Conservation (phyloP, 352 stramenopile species). For the Pythium plurisporium region DNA sequence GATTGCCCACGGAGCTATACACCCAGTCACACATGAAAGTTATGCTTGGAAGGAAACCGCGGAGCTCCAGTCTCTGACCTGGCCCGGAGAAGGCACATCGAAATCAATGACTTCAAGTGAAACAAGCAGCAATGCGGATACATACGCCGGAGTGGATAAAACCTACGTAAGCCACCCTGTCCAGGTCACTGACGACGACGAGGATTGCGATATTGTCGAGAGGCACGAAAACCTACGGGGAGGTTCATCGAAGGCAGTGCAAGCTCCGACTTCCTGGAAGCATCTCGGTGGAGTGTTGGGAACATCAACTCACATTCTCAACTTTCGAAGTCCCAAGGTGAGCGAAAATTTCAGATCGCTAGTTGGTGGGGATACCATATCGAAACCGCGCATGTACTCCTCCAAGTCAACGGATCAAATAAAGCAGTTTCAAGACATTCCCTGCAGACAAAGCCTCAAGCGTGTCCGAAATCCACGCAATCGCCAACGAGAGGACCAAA, state of each 20-base stretch:
- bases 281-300: constrained; percentile 68
- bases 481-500: constrained; percentile 42
- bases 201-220: background rate
- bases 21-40: constrained; percentile 66
- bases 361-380: constrained; percentile 20
- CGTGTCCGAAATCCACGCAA: constrained; percentile 52
- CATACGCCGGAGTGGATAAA: too few relatives aligned
- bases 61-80: constrained; percentile 9
- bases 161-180: too few relatives aligned
- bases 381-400: background rate
- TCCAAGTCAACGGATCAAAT: constrained; percentile 23
- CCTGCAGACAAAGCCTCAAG: constrained; percentile 36
- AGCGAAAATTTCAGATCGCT: constrained; percentile 73
- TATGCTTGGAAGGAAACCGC: constrained; percentile 61
- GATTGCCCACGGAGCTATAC: constrained; percentile 56
- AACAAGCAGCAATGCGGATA: constrained; percentile 29
- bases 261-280: constrained; percentile 43
- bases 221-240: background rate
- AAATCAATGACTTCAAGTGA: constrained; percentile 60
- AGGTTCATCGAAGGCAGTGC: constrained; percentile 19
- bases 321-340: constrained; percentile 77
- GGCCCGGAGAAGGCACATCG: constrained; percentile 14
- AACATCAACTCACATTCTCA: constrained; percentile 62
- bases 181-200: constrained; percentile 3
- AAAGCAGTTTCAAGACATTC: constrained; percentile 43